Percentiles rank a stretch among this genome's conserved stretches.
These are phyloP conservation scores for Climacium dendroides DNA, from an alignment of 225 moss, liverwort and hornwort genomes.

Conservation along the genomic window DNA sequence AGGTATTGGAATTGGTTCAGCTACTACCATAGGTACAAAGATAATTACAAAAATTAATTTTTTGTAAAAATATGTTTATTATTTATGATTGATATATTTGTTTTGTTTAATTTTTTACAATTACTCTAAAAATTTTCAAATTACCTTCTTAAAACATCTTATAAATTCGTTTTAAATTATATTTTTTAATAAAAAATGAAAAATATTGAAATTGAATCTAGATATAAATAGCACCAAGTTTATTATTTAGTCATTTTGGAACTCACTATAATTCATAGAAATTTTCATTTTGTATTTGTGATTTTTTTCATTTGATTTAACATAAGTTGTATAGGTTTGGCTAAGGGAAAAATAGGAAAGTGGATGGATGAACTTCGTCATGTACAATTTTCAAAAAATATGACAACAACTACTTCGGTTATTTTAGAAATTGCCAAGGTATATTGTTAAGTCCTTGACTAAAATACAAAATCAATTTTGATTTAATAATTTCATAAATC, in stretches of 20 bases:
- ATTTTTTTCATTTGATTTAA: background rate
- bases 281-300: background rate
- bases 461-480: background rate
- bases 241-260: background rate
- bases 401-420: background rate
- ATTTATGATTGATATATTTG: too few species aligned
- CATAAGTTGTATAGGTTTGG: background rate
- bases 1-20: slow-evolving; percentile 1
- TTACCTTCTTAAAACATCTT: background rate
- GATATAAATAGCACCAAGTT: background rate
- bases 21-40: background rate
- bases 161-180: background rate
- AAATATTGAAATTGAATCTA: background rate
- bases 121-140: background rate
- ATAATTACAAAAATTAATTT: background rate
- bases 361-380: slow-evolving; percentile 15
- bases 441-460: background rate
- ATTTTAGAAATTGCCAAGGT: slow-evolving; percentile 7
- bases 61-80: background rate
- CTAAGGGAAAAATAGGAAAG: slow-evolving; percentile 7
- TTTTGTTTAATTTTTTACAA: too few species aligned
- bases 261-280: background rate
- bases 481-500: background rate
- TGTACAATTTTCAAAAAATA: background rate
- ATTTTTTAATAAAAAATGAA: background rate